Percentiles rank a stretch among this genome's conserved stretches.
Evolutionary conservation across 495 filamentous ascomycete genomes (phyloP).

Genomic region (Cercophora sp.): DNA sequence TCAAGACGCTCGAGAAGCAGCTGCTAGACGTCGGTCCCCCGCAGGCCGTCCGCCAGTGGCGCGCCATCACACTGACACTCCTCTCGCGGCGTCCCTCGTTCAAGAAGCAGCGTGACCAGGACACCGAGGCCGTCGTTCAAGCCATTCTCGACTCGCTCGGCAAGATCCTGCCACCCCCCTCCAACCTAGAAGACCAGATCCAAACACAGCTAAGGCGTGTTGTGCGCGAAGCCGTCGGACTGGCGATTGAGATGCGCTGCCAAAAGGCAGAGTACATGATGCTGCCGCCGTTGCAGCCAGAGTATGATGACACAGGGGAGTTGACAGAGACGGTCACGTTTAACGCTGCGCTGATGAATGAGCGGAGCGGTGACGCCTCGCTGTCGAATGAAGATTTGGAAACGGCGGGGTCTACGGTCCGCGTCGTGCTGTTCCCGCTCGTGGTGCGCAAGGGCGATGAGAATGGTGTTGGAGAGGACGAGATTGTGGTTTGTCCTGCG

Average conservation of each 20-base stretch:
- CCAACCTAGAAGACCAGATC: slow-evolving; percentile 67
- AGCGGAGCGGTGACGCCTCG: slow-evolving; percentile 65
- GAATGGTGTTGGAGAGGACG: slow-evolving; percentile 74
- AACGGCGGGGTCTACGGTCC: slow-evolving; percentile 67
- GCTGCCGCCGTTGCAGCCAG: slow-evolving; percentile 90
- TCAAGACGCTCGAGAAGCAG: slow-evolving; percentile 88
- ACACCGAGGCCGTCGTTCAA: slow-evolving; percentile 84
- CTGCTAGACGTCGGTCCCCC: slow-evolving; percentile 80
- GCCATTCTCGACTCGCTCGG: slow-evolving; percentile 77
- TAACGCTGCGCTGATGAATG: slow-evolving; percentile 89
- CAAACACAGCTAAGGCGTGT: slow-evolving; percentile 78
- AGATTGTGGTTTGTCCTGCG: slow-evolving; percentile 89
- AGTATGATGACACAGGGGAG: slow-evolving; percentile 90
- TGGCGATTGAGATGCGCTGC: slow-evolving; percentile 94
- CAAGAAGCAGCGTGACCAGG: slow-evolving; percentile 67
- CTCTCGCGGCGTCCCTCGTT: slow-evolving; percentile 75
- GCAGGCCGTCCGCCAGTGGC: slow-evolving; percentile 88
- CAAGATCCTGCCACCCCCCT: slow-evolving; percentile 76
- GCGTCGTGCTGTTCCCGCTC: slow-evolving; percentile 87
- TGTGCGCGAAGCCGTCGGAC: slow-evolving; percentile 72
- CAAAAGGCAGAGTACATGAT: slow-evolving; percentile 96
- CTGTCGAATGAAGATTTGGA: slow-evolving; percentile 70
- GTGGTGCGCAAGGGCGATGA: slow-evolving; percentile 95
- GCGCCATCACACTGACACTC: slow-evolving; percentile 86
- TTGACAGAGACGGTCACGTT: slow-evolving; percentile 70